These are phyloP conservation scores for Cyberlindnera euphorbiae DNA, from an alignment of 805 yeast species.

Conservation along the genomic window DNA sequence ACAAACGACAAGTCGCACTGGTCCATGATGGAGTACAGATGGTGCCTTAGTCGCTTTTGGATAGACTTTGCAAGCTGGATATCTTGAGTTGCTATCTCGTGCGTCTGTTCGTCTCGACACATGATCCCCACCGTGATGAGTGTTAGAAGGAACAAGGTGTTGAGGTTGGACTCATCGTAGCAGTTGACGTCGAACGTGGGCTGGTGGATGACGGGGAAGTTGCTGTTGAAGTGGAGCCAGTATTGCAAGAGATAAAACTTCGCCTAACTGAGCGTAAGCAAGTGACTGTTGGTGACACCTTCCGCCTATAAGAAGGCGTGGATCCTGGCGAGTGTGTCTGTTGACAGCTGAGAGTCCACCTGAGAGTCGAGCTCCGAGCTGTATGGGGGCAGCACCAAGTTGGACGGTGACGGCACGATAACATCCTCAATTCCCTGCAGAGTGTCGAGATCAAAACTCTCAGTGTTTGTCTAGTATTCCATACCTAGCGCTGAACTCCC, in stretches of 20 bases:
- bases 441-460: too few species aligned
- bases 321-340: slow-evolving; percentile 3
- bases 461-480: background rate
- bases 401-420: too few species aligned
- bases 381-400: too few species aligned
- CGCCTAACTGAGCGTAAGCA: slow-evolving; percentile 7
- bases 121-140: slow-evolving; percentile 20
- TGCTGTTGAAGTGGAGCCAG: slow-evolving; percentile 33
- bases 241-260: slow-evolving; percentile 25
- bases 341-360: background rate
- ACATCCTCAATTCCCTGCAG: too few species aligned
- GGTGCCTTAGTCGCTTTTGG: slow-evolving; percentile 19
- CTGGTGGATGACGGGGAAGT: slow-evolving; percentile 38
- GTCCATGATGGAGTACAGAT: slow-evolving; percentile 13
- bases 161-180: slow-evolving; percentile 2
- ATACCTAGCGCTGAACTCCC: slow-evolving; percentile 9
- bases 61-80: slow-evolving; percentile 14
- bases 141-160: slow-evolving; percentile 13
- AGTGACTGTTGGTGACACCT: background rate
- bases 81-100: slow-evolving; percentile 4
- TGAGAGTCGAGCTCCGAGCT: too few species aligned
- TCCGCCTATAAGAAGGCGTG: slow-evolving; percentile 1
- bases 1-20: slow-evolving; percentile 11
- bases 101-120: background rate
- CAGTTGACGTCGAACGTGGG: slow-evolving; percentile 26